Evolutionary conservation across 2,329 filamentous ascomycete genomes (phyloP), one percentile per base, ranked within the genome.

Genomic region (Exophiala viscosa): DNA sequence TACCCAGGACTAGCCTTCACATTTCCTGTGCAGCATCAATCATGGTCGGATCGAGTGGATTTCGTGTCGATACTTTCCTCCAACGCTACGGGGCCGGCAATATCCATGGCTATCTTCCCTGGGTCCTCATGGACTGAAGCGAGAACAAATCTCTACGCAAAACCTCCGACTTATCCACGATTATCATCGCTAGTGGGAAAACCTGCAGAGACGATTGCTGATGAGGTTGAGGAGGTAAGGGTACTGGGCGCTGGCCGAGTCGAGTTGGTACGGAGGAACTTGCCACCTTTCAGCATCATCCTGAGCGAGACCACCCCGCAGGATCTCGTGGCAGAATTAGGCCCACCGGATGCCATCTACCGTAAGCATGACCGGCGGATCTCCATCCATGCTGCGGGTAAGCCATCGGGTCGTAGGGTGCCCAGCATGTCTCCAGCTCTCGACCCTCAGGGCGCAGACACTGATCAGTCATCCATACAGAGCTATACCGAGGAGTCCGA

Each of bases 1-100:
- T 99, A 96, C 70, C 91, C 92, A 1, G 93, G 93, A 0, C 84
- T 99, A 28, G 90, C 92, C 0, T 96, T 97, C 67, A 91, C 87
- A 34, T 99, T 99, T 60, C 84, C 89, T 0, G 76, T 97, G 28
- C 79, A 85, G 45, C 75, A 81, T 52, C 84, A 86, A 1, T 82
- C 84, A 17, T 96, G 90, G 77, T 88, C 87, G 1, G 78, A 83
- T 48, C 72, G 76, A 46, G 80, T 82, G 56, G 91, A 97, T 65
- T 90, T 95, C 57, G 90, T 96, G 28, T 86, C 89, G 0, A 73
- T 96, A 34, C 79, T 97, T 13, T 90, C 90, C 0, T 88, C 90
- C 0, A 82, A 87, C 0, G 83, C 85, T 14, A 88, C 86, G 48
- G 82, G 86, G 44, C 81, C 87, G 5, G 91, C 92, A 1, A 85